Conservation (phyloP, 495 filamentous ascomycete genomes). For the Astrothelium macrocarpum region DNA sequence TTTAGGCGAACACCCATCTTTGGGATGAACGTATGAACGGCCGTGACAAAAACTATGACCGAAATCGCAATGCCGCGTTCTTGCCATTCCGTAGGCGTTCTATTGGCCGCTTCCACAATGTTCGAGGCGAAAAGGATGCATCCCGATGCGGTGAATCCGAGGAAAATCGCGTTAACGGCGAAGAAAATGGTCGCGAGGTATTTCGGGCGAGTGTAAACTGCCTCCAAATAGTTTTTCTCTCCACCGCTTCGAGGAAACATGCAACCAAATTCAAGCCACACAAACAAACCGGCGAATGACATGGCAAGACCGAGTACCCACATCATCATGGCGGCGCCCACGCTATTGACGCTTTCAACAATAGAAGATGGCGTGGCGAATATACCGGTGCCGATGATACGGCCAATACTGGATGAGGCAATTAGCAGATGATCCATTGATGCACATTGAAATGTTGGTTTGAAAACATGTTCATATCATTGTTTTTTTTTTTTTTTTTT, state of each 20-base stretch:
- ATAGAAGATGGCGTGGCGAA: slow-evolving; percentile 52
- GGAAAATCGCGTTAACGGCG: slow-evolving; percentile 47
- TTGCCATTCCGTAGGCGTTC: slow-evolving; percentile 45
- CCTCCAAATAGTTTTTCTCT: slow-evolving; percentile 58
- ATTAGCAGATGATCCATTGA: neutral
- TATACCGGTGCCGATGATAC: slow-evolving; percentile 57
- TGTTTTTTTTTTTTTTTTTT: neutral
- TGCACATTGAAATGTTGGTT: neutral
- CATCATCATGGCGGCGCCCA: slow-evolving; percentile 50
- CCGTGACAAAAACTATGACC: slow-evolving; percentile 18
- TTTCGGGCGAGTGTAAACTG: slow-evolving; percentile 51
- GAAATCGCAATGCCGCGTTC: slow-evolving; percentile 54
- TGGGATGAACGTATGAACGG: neutral
- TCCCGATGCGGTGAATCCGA: slow-evolving; percentile 41
- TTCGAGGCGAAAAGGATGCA: slow-evolving; percentile 36
- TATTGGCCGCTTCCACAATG: slow-evolving; percentile 43
- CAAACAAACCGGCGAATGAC: slow-evolving; percentile 38
- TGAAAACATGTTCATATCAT: neutral
- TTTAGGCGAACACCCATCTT: slow-evolving; percentile 35
- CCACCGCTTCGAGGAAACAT: slow-evolving; percentile 57
- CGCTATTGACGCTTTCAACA: slow-evolving; percentile 45
- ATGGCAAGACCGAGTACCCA: slow-evolving; percentile 52
- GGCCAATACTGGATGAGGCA: neutral
- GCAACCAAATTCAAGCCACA: slow-evolving; percentile 52
- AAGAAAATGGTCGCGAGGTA: slow-evolving; percentile 54